Evolutionary conservation across 1,139 yeast genomes (phyloP).

Genomic region (Geotrichum phurueaensis): DNA sequence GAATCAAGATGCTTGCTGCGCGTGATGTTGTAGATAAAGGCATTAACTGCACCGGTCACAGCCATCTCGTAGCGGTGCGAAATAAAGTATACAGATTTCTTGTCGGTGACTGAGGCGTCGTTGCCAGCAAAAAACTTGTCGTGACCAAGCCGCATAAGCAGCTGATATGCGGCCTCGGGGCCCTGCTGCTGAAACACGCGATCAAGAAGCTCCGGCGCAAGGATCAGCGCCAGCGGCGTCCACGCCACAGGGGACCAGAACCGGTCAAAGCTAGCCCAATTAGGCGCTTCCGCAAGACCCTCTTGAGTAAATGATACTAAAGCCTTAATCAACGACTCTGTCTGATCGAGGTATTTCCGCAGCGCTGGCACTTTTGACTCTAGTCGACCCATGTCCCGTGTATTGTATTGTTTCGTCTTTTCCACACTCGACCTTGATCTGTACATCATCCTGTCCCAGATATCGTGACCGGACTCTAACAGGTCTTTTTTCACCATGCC

Average conservation of each 20-base stretch:
- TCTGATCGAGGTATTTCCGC: neutral
- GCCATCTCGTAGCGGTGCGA: neutral
- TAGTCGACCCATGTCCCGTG: neutral
- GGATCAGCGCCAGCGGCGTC: slow-evolving; percentile 1
- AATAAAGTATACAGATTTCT: neutral
- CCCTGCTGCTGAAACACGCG: neutral
- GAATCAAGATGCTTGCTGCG: neutral
- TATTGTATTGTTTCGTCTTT: neutral
- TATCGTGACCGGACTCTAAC: neutral
- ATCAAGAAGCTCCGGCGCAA: slow-evolving; percentile 6
- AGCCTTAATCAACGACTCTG: neutral
- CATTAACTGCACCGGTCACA: neutral
- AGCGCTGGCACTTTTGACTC: neutral
- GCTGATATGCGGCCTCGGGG: neutral
- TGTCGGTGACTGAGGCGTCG: slow-evolving; percentile 6
- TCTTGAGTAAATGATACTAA: neutral
- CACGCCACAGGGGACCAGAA: slow-evolving; percentile 9
- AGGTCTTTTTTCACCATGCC: neutral
- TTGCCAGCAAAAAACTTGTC: neutral
- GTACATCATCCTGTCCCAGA: neutral
- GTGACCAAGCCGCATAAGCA: neutral
- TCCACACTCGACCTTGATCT: neutral
- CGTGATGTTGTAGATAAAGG: neutral
- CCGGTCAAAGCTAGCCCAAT: slow-evolving; percentile 4
- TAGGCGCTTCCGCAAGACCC: neutral